phyloP scores from a whole-genome alignment of 768 basidiomycete species.

The Boletus bicolor region DNA sequence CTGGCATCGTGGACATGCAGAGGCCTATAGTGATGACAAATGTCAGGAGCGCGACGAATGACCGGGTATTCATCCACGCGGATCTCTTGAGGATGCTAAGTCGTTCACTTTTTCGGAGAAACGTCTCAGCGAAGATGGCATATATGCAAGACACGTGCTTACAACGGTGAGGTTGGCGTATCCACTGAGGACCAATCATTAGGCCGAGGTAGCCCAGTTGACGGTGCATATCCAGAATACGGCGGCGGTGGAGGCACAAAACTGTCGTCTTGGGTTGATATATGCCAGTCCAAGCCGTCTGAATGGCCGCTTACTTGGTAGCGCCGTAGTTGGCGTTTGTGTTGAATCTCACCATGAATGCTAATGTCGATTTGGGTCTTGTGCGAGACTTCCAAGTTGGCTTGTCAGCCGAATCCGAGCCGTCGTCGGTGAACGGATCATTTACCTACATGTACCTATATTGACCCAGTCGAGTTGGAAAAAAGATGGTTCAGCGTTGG shows the following conservation, averaged over 20 bases:
- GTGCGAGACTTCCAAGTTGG: background rate
- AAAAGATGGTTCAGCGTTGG: background rate
- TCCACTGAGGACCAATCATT: background rate
- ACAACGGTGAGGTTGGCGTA: background rate
- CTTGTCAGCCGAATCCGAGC: background rate
- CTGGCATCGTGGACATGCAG: conserved; percentile 6
- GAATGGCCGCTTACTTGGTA: background rate
- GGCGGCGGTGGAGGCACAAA: conserved; percentile 6
- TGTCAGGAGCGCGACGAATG: background rate
- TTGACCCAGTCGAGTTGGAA: background rate
- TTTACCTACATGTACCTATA: background rate
- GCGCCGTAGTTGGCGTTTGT: conserved; percentile 3
- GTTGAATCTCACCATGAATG: background rate
- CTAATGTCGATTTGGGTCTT: background rate
- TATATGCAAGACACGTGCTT: background rate
- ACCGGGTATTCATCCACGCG: background rate
- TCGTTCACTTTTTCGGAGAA: background rate
- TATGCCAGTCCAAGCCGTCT: no score
- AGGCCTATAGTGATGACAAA: background rate
- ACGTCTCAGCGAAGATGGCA: background rate
- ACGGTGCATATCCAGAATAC: background rate
- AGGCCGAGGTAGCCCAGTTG: background rate
- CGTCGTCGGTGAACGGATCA: background rate
- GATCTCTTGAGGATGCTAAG: background rate
- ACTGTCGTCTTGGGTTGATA: background rate